phyloP scores from a whole-genome alignment of 345 rosid genomes.

The Arabis hirsuta region DNA sequence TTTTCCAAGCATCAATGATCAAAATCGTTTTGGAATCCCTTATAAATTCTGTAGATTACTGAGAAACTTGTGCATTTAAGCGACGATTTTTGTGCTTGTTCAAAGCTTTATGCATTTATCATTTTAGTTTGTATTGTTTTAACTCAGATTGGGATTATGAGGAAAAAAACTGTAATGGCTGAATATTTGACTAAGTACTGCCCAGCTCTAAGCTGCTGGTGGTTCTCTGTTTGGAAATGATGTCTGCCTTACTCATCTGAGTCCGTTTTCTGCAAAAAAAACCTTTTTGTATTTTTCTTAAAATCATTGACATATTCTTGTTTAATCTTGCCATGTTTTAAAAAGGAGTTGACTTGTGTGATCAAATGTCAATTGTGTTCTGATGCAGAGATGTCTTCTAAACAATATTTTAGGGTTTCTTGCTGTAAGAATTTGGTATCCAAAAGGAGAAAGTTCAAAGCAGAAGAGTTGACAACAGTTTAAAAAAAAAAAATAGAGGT shows the following conservation, averaged over 20 bases:
- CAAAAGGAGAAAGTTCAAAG: constrained; percentile 35
- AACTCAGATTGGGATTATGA: constrained; percentile 47
- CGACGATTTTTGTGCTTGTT: not conserved
- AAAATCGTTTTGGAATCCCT: not conserved
- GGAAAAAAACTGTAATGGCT: constrained; percentile 49
- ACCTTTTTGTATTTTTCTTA: not conserved
- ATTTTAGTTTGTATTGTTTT: not conserved
- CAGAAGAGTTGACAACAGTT: constrained; percentile 23
- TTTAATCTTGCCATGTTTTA: constrained; percentile 37
- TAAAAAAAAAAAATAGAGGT: not conserved
- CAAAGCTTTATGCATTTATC: constrained; percentile 4
- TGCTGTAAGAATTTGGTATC: constrained; percentile 12
- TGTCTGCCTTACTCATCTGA: constrained; percentile 81
- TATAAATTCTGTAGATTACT: not conserved
- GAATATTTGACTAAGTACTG: constrained; percentile 50
- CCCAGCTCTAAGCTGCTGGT: constrained; percentile 63
- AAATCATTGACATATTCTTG: constrained; percentile 27
- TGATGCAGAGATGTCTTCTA: constrained; percentile 13
- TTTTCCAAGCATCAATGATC: not conserved
- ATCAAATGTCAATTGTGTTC: constrained; percentile 25
- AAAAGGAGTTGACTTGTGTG: constrained; percentile 25
- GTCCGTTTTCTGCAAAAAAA: constrained; percentile 40
- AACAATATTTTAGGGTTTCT: constrained; percentile 13
- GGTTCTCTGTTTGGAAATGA: constrained; percentile 54
- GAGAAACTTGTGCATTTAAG: not conserved